Conservation (phyloP, 1,284 basidiomycete species). For the Flammula alnicola region DNA sequence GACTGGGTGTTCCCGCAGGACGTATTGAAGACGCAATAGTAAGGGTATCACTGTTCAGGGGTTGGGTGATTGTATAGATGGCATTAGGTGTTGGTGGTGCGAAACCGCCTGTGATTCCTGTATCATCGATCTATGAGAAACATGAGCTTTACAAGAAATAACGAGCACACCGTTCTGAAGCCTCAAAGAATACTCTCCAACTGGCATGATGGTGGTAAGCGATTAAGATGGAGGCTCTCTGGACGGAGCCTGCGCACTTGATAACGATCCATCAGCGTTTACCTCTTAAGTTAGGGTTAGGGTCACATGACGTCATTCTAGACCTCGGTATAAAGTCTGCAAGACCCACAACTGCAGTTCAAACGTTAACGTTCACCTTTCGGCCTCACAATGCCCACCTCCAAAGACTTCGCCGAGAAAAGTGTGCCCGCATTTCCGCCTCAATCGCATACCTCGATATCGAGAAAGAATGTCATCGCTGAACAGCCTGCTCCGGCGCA, state of each 20-base stretch:
- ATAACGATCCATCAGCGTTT: conserved; percentile 20
- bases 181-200: conserved; percentile 27
- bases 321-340: not conserved
- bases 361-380: not conserved
- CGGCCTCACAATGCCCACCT: conserved; percentile 13
- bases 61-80: conserved; percentile 54
- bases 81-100: conserved; percentile 66
- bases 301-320: conserved; percentile 20
- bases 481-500: conserved; percentile 22
- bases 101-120: conserved; percentile 78
- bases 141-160: not conserved
- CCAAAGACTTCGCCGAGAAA: conserved; percentile 1
- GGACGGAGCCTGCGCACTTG: conserved; percentile 9
- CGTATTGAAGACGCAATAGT: conserved; percentile 53
- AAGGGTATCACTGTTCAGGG: conserved; percentile 42
- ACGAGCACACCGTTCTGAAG: conserved; percentile 26
- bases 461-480: conserved; percentile 7
- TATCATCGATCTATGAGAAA: not conserved
- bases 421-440: conserved; percentile 17
- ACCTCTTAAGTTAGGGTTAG: conserved; percentile 14
- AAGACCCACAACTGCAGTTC: not conserved
- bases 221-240: conserved; percentile 8
- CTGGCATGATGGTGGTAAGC: conserved; percentile 22
- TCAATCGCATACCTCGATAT: conserved; percentile 12
- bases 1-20: conserved; percentile 47